Base-by-base conservation (phyloP, 257 asterid genomes). In the Solanum infundibuliforme region DNA sequence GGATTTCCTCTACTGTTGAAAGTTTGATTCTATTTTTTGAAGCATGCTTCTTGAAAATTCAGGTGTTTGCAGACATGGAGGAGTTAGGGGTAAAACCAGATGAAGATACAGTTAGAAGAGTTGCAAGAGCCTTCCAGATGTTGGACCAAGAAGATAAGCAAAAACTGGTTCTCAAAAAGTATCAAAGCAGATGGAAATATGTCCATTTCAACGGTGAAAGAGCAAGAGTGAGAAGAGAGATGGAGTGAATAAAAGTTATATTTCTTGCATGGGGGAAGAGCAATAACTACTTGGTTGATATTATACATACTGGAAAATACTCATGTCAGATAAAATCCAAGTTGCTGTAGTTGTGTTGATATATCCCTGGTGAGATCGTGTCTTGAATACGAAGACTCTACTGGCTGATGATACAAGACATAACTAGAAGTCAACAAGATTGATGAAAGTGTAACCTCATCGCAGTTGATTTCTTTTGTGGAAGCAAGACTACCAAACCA, bases 41-140 rank as follows among this genome's bases (percentile, higher is more conserved):
- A 81, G 68, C 38, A 86, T 69, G 68, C 87, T 75, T 43, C 3
- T 52, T 27, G 43, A 31, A 74, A 88, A 12, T 55, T 86, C 90
- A 96, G 99, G 95, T 94, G 41, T 97, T 97, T 91, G 98, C 98
- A 11, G 99, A 97, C 91, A 97, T 97, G 98, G 99, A 95, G 92
- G 99, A 97, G 93, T 90, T 96, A 71, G 95, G 94, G 65, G 95
- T 96, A 86, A 95, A 91, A 88, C 99, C 99, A 36, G 98, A 96
- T 83, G 93, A 96, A 91, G 97, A 95, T 90, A 91, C 98, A 12
- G 89, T 93, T 32, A 88, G 90, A 92, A 94, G 92, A 90, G 91
- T 97, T 69, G 95, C 95, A 34, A 89, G 91, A 76, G 98, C 99
- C 87, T 97, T 97, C 85, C 88, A 90, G 83, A 88, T 83, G 38